phyloP scores from a whole-genome alignment of 306 rosid genomes.

The Cicer cuneatum region DNA sequence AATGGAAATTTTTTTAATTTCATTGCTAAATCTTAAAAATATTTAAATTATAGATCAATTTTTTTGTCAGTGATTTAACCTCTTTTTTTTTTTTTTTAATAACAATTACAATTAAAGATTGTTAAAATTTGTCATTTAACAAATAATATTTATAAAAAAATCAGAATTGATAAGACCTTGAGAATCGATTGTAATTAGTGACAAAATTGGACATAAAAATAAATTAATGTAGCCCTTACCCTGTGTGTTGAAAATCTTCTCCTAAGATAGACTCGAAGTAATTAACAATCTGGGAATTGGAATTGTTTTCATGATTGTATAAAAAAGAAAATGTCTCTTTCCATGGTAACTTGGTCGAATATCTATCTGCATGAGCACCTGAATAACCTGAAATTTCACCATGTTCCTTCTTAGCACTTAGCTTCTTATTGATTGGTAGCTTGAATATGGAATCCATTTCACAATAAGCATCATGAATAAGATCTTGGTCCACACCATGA shows the following conservation, averaged over 20 bases:
- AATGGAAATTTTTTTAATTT: no score
- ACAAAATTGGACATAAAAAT: conserved; percentile 12
- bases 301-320: conserved; percentile 23
- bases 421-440: conserved; percentile 55
- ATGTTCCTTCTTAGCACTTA: conserved; percentile 46
- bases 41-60: no score
- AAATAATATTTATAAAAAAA: no score
- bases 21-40: no score
- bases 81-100: no score
- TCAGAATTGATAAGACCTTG: no score
- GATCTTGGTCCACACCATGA: conserved; percentile 61
- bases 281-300: conserved; percentile 51
- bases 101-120: no score
- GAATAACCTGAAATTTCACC: conserved; percentile 62
- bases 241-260: conserved; percentile 53
- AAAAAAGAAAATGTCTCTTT: conserved; percentile 71
- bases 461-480: conserved; percentile 57
- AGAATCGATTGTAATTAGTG: background rate
- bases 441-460: conserved; percentile 60
- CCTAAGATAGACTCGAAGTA: conserved; percentile 67
- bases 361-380: conserved; percentile 77
- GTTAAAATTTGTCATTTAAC: no score
- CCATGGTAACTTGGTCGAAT: conserved; percentile 69
- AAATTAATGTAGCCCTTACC: conserved; percentile 51
- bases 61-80: no score